A percentile compares a stretch with the other conserved stretches of the same genome.
phyloP scores from a whole-genome alignment of 495 filamentous ascomycete species.

The Hyaloscypha bicolor region DNA sequence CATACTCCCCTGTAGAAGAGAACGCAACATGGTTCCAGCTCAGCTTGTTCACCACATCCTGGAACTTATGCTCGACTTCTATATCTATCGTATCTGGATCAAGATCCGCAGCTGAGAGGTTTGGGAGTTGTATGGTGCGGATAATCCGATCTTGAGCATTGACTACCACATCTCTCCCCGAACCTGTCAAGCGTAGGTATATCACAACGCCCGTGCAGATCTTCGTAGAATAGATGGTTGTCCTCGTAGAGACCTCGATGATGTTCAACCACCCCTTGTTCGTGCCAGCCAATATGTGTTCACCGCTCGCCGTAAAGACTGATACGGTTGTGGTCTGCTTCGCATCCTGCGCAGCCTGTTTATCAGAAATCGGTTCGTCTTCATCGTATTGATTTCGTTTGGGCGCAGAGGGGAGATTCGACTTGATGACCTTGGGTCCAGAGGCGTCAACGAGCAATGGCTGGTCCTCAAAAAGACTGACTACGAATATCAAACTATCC shows the following conservation, averaged over 20 bases:
- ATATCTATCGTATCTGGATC: slow-evolving; percentile 75
- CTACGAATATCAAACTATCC: slow-evolving; percentile 74
- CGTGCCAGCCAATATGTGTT: slow-evolving; percentile 87
- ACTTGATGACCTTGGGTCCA: slow-evolving; percentile 63
- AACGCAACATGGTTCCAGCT: slow-evolving; percentile 97
- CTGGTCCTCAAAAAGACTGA: slow-evolving; percentile 89
- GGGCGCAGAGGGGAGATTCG: slow-evolving; percentile 78
- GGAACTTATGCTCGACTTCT: slow-evolving; percentile 95
- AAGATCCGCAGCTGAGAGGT: slow-evolving; percentile 53
- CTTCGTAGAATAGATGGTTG: slow-evolving; percentile 82
- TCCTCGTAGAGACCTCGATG: slow-evolving; percentile 67
- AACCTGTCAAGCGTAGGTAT: slow-evolving; percentile 78
- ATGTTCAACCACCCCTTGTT: slow-evolving; percentile 96
- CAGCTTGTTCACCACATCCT: slow-evolving; percentile 92
- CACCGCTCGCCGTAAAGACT: slow-evolving; percentile 80
- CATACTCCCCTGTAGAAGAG: slow-evolving; percentile 87
- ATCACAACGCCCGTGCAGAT: slow-evolving; percentile 87
- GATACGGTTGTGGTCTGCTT: slow-evolving; percentile 92
- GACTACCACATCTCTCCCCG: slow-evolving; percentile 81
- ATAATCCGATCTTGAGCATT: slow-evolving; percentile 93
- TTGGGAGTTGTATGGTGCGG: slow-evolving; percentile 72
- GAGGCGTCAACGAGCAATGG: slow-evolving; percentile 85
- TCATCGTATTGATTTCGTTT: slow-evolving; percentile 61
- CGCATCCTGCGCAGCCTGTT: slow-evolving; percentile 87
- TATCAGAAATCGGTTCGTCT: slow-evolving; percentile 69